phyloP scores from a whole-genome alignment of 1,284 basidiomycete species.

The Puccinia coronata region DNA sequence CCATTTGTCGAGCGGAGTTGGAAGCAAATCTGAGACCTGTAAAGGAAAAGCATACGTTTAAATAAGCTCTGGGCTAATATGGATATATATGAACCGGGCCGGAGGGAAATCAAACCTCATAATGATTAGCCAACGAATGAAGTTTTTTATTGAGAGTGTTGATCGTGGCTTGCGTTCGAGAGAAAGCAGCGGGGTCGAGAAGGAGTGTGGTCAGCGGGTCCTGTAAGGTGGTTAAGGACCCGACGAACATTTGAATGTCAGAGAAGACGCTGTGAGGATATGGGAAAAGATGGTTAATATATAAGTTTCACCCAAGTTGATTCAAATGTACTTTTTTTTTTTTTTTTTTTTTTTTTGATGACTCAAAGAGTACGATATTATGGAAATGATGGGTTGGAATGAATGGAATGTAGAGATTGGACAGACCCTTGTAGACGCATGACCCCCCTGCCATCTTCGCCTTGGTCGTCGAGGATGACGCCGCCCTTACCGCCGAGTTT shows the following conservation, averaged over 20 bases:
- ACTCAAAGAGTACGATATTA: neutral
- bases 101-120: constrained; percentile 10
- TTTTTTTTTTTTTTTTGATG: too few species aligned
- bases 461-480: constrained; percentile 47
- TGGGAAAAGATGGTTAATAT: too few species aligned
- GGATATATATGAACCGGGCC: neutral
- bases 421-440: constrained; percentile 49
- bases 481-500: constrained; percentile 31
- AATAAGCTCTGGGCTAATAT: too few species aligned
- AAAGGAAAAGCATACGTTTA: neutral
- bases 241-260: constrained; percentile 47
- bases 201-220: constrained; percentile 36
- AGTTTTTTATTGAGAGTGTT: constrained; percentile 46
- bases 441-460: constrained; percentile 34
- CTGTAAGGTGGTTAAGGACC: constrained; percentile 44
- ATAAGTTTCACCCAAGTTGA: too few species aligned
- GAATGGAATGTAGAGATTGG: neutral
- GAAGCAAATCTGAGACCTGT: constrained; percentile 27
- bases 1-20: constrained; percentile 32
- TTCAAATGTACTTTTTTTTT: too few species aligned
- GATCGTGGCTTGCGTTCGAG: constrained; percentile 44
- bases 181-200: constrained; percentile 39
- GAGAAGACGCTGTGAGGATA: constrained; percentile 39
- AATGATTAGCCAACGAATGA: constrained; percentile 12
- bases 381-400: neutral